Evolutionary conservation across 345 rosid genomes (phyloP).

Genomic region (Syzygium aqueum): DNA sequence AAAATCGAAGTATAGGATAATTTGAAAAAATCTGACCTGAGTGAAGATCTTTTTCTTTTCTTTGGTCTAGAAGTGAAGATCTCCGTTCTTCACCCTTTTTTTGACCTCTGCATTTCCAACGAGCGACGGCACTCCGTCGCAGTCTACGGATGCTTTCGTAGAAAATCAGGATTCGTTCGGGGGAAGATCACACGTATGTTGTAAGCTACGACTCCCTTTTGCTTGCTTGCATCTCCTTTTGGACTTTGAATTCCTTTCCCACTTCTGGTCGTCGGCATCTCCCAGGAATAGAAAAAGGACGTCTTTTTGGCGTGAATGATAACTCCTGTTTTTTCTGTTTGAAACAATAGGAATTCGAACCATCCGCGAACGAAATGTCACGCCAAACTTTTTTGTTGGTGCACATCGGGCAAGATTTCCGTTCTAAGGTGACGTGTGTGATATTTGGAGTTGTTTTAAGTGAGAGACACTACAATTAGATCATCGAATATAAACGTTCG

Average conservation of each 20-base stretch:
- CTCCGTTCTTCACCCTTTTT: background rate
- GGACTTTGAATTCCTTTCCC: background rate
- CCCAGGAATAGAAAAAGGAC: background rate
- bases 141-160: background rate
- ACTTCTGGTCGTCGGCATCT: background rate
- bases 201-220: background rate
- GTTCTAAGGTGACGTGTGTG: background rate
- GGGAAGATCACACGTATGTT: background rate
- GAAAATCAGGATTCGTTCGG: background rate
- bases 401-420: background rate
- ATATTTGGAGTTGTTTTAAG: background rate
- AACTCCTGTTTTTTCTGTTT: background rate
- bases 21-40: background rate
- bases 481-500: background rate
- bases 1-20: background rate
- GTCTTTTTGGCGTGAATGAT: background rate
- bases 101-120: background rate
- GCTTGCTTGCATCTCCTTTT: background rate
- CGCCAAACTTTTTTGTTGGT: background rate
- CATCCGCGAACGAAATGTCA: background rate
- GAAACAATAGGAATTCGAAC: background rate
- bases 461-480: too few relatives aligned
- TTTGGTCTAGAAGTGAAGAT: background rate
- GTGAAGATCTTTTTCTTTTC: too few relatives aligned
- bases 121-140: background rate